Conservation (phyloP, 306 rosid genomes). For the Vicia villosa region DNA sequence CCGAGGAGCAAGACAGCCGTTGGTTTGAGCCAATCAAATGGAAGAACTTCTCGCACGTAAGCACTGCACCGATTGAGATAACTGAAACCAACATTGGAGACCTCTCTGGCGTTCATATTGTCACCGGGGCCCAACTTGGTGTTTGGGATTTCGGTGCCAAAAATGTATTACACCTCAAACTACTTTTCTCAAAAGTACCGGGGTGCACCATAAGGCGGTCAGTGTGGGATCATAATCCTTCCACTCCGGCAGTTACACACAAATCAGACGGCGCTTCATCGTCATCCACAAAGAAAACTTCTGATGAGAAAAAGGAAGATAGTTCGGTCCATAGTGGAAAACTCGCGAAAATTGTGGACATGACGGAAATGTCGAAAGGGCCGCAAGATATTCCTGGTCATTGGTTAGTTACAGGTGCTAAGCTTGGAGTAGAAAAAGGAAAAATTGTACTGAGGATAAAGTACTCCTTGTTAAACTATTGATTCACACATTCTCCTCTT, state of each 20-base stretch:
- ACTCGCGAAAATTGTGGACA: slow-evolving; percentile 80
- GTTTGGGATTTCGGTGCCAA: slow-evolving; percentile 98
- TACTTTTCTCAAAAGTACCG: slow-evolving; percentile 90
- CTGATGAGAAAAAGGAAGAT: slow-evolving; percentile 82
- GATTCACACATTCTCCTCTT: slow-evolving; percentile 37
- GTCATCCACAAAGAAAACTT: slow-evolving; percentile 53
- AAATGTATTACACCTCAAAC: slow-evolving; percentile 90
- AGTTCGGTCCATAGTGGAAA: slow-evolving; percentile 66
- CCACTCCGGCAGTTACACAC: slow-evolving; percentile 45
- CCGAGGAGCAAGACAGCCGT: slow-evolving; percentile 99
- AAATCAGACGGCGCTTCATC: slow-evolving; percentile 77
- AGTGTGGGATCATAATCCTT: slow-evolving; percentile 96
- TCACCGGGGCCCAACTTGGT: slow-evolving; percentile 97
- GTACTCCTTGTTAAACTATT: slow-evolving; percentile 88
- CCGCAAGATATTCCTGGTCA: slow-evolving; percentile 98
- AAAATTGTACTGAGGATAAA: slow-evolving; percentile 83
- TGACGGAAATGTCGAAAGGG: slow-evolving; percentile 93
- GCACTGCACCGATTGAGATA: slow-evolving; percentile 95
- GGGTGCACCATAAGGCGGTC: slow-evolving; percentile 96
- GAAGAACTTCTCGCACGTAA: slow-evolving; percentile 99
- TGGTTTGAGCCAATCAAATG: slow-evolving; percentile 99
- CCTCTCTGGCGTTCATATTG: slow-evolving; percentile 95
- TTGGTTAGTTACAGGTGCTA: slow-evolving; percentile 99
- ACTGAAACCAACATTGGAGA: slow-evolving; percentile 89
- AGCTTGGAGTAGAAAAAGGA: slow-evolving; percentile 97